These are phyloP conservation scores for Tulasnella sp. DNA, from an alignment of 768 basidiomycete genomes.

Conservation along the genomic window DNA sequence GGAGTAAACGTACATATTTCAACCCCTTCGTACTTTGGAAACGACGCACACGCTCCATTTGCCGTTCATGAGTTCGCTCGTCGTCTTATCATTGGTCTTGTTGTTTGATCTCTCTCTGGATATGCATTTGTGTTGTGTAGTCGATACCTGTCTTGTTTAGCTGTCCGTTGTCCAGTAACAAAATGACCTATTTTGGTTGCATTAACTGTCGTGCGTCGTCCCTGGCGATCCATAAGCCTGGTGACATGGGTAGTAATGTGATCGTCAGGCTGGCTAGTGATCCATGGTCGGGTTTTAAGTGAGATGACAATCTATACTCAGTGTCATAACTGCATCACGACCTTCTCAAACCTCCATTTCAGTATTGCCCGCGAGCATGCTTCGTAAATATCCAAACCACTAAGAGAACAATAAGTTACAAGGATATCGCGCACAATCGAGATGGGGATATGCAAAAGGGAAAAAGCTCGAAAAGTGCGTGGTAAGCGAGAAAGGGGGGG, in stretches of 20 bases:
- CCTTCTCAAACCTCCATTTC: background rate
- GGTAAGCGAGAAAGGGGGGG: background rate
- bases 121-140: background rate
- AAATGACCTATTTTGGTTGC: background rate
- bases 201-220: background rate
- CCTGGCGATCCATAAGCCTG: no score
- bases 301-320: no score
- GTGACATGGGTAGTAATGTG: no score
- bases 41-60: background rate
- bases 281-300: no score
- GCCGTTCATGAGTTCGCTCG: background rate
- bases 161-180: background rate
- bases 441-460: background rate
- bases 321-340: no score
- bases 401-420: background rate
- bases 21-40: background rate
- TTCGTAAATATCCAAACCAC: background rate
- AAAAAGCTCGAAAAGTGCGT: background rate
- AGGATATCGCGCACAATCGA: background rate
- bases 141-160: background rate
- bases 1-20: conserved; percentile 30
- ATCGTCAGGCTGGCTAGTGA: no score
- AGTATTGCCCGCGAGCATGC: background rate
- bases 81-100: background rate
- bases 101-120: background rate